Evolutionary conservation across 768 basidiomycete species (phyloP).

Genomic region (Auricularia sp.): DNA sequence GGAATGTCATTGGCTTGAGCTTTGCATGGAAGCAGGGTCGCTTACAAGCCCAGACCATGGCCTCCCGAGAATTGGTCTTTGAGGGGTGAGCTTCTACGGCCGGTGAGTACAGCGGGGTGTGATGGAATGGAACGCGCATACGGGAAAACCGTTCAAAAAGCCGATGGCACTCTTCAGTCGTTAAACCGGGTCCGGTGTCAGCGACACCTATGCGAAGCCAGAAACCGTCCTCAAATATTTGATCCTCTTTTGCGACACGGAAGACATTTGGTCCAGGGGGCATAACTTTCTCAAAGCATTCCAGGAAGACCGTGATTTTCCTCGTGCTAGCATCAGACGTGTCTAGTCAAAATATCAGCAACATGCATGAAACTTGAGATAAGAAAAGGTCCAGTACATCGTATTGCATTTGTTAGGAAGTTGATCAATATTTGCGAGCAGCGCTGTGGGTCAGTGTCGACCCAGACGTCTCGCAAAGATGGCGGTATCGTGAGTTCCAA

Average conservation of each 20-base stretch:
- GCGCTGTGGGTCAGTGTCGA: neutral
- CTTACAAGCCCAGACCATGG: neutral
- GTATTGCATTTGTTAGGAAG: neutral
- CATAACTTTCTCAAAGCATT: neutral
- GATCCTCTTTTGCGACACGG: neutral
- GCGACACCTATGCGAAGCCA: neutral
- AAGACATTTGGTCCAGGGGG: neutral
- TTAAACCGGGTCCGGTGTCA: neutral
- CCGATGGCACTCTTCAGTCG: neutral
- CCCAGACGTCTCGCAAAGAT: neutral
- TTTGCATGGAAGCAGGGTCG: neutral
- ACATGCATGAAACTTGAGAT: neutral
- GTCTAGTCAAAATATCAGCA: neutral
- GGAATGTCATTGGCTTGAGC: neutral
- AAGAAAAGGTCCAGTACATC: neutral
- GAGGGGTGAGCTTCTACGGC: neutral
- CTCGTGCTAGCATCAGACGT: neutral
- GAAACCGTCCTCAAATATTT: neutral
- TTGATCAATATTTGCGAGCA: neutral
- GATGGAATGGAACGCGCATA: neutral
- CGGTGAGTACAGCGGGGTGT: neutral
- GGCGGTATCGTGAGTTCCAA: neutral
- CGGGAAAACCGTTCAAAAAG: neutral
- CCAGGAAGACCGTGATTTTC: neutral
- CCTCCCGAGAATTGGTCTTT: neutral